These are phyloP conservation scores for Colletotrichum chlorophyti DNA, from an alignment of 2,329 filamentous ascomycete species.

Conservation along the genomic window DNA sequence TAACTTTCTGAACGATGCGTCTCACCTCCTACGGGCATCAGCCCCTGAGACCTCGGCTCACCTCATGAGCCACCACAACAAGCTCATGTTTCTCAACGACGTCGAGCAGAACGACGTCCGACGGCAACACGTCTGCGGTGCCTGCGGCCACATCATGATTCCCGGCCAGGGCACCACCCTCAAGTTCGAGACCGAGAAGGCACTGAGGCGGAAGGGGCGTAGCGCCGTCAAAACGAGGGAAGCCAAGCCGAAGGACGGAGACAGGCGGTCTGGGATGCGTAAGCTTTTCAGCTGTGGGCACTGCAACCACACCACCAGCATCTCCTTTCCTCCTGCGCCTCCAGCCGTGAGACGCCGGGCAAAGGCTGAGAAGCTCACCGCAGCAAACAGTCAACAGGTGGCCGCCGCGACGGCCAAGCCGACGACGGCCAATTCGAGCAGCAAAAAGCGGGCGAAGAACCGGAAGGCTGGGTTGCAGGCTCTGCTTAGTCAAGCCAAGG, in stretches of 20 bases:
- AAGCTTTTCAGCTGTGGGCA: conserved; percentile 25
- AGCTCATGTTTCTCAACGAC: conserved; percentile 55
- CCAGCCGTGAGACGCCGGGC: conserved; percentile 29
- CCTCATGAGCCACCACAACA: conserved; percentile 61
- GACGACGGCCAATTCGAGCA: conserved; percentile 59
- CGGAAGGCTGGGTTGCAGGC: conserved; percentile 72
- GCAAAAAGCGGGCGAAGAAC: conserved; percentile 70
- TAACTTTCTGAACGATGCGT: conserved; percentile 62
- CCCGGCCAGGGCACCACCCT: conserved; percentile 53
- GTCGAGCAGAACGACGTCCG: conserved; percentile 54
- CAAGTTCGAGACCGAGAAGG: conserved; percentile 43
- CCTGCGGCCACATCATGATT: conserved; percentile 68
- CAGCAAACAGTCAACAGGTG: conserved; percentile 1
- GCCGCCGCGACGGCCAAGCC: conserved; percentile 30
- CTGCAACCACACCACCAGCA: conserved; percentile 18
- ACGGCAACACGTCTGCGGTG: conserved; percentile 61
- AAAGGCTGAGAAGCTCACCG: conserved; percentile 33
- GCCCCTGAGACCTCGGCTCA: conserved; percentile 65
- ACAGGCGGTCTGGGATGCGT: conserved; percentile 9
- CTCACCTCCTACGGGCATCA: conserved; percentile 59
- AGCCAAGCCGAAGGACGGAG: background rate
- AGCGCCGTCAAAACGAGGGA: background rate
- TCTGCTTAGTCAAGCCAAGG: conserved; percentile 61
- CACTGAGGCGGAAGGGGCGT: conserved; percentile 55
- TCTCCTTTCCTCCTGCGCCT: conserved; percentile 20